phyloP scores from a whole-genome alignment of 2,329 filamentous ascomycete species.

The Botryosphaeria dothidea region DNA sequence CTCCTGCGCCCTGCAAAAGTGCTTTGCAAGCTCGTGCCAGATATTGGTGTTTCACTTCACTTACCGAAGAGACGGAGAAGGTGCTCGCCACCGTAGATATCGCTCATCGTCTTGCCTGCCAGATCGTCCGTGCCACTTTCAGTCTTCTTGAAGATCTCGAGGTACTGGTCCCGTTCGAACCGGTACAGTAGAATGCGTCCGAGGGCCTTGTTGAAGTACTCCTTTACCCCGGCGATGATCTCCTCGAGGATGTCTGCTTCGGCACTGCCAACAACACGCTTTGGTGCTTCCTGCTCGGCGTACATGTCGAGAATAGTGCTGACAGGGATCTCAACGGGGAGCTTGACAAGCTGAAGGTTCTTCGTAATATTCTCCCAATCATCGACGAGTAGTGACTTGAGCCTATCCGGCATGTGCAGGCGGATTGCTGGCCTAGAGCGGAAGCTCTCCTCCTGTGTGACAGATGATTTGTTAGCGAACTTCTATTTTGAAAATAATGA shows the following conservation, averaged over 20 bases:
- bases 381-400: slow-evolving; percentile 92
- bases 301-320: slow-evolving; percentile 81
- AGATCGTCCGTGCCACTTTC: slow-evolving; percentile 61
- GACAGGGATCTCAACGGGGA: slow-evolving; percentile 77
- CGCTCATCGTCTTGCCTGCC: slow-evolving; percentile 69
- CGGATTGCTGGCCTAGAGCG: slow-evolving; percentile 81
- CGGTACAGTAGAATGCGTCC: slow-evolving; percentile 90
- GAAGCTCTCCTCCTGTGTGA: slow-evolving; percentile 81
- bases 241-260: slow-evolving; percentile 88
- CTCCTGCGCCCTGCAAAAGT: not conserved
- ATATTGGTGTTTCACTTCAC: slow-evolving; percentile 37
- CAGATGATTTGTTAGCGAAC: not conserved
- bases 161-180: slow-evolving; percentile 88
- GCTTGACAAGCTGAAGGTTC: slow-evolving; percentile 82
- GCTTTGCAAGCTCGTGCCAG: not conserved
- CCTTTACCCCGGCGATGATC: slow-evolving; percentile 78
- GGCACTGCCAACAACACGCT: slow-evolving; percentile 65
- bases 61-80: slow-evolving; percentile 84
- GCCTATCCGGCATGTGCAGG: slow-evolving; percentile 79
- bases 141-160: slow-evolving; percentile 72
- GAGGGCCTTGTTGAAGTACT: slow-evolving; percentile 91
- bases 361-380: slow-evolving; percentile 99
- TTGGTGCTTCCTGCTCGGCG: slow-evolving; percentile 66
- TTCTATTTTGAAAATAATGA: too few species aligned
- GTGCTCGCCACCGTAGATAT: slow-evolving; percentile 93